These are phyloP conservation scores for Gardenia jasminoides DNA, from an alignment of 257 asterid genomes.

Conservation along the genomic window DNA sequence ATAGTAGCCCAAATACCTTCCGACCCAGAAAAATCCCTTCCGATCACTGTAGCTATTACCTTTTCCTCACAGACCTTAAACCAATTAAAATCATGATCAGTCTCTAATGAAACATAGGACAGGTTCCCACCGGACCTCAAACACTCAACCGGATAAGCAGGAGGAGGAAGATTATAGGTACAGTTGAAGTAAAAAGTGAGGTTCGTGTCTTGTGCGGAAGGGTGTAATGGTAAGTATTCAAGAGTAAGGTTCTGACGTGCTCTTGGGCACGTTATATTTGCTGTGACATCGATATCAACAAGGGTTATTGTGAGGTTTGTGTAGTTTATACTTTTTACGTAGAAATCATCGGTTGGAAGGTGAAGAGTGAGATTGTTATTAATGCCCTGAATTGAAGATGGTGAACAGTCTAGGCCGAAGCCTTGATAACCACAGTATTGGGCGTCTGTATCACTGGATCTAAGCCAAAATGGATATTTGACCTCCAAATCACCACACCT, in stretches of 20 bases:
- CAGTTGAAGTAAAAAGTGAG: conserved; percentile 28
- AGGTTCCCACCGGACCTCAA: not conserved
- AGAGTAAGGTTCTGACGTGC: conserved; percentile 22
- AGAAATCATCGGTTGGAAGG: conserved; percentile 1
- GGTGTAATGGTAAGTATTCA: conserved; percentile 4
- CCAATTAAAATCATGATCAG: not conserved
- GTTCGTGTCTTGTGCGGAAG: not conserved
- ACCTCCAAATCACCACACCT: conserved; percentile 14
- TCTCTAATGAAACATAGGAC: conserved; percentile 14
- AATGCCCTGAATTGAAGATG: not conserved
- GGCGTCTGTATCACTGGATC: not conserved
- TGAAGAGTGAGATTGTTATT: not conserved
- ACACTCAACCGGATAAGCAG: conserved; percentile 13
- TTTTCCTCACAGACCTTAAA: conserved; percentile 15
- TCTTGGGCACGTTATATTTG: conserved; percentile 9
- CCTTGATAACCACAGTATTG: conserved; percentile 31
- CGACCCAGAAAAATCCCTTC: too few relatives aligned
- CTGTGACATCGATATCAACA: conserved; percentile 2
- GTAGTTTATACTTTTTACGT: conserved; percentile 9
- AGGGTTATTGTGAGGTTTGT: not conserved
- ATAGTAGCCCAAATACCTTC: too few relatives aligned
- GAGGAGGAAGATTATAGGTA: not conserved
- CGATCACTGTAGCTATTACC: conserved; percentile 19
- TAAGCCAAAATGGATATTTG: conserved; percentile 28
- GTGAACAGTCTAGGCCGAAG: conserved; percentile 19